Base-by-base conservation (phyloP, 129 eudicot species). In the Pulicaria dysenterica region DNA sequence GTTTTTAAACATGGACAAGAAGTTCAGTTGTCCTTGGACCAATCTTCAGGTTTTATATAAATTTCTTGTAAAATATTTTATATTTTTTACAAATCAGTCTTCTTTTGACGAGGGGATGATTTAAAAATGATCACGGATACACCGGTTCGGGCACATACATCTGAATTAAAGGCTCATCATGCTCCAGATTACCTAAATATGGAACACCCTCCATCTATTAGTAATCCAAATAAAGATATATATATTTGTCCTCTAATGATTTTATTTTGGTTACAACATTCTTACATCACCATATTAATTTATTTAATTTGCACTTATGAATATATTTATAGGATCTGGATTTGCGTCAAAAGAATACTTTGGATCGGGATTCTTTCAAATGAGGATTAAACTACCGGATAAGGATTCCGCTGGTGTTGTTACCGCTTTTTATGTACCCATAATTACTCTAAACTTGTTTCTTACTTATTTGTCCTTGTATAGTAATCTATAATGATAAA, bases 401-500 rank as follows among this genome's bases (percentile, higher is more conserved):
- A 83, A 63, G 50, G 87, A 89, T 61, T 78, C 86, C 5, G 91
- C 87, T 42, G 97, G 96, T 19, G 93, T 89, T 50, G 89, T 92
- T 65, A 86, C 91, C 43, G 87, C 97, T 4, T 89, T 80, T 71
- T 92, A 92, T 74, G 94, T 92, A 82, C 2, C 2, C 10, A n/a
- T 2, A 6, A 49, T 8, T 4, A 39, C 64, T 72, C 50, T 16
- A 43, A 64, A 46, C 69, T 54, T n/a, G 36, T 54, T 63, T 58
- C 9, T 47, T 43, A 6, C 45, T 34, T 3, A 8, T 8, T 19
- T 11, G 31, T 24, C 31, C 31, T 24, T 24, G 2, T 24, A 24
- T 24, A 24, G 31, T 24, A 24, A 24, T 24, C 2, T 24, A 43
- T 43, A 43, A 43, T 5, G 47, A 43, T 43, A 24, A 24, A 24